Percentiles rank a stretch among this genome's conserved stretches.
phyloP scores from a whole-genome alignment of 805 yeast species.

The Yarrowia sp. region DNA sequence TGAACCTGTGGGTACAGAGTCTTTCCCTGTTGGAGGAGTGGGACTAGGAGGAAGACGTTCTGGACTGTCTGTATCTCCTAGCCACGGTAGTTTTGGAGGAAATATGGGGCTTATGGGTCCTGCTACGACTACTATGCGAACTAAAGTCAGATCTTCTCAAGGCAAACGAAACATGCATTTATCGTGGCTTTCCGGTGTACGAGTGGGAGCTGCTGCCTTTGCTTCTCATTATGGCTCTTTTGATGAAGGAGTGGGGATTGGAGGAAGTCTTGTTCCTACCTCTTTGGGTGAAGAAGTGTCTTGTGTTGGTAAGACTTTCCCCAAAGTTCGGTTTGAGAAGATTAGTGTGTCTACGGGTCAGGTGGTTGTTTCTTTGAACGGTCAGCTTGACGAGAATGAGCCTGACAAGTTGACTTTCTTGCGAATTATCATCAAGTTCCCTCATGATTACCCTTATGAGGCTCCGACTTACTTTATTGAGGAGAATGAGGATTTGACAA shows the following conservation, averaged over 20 bases:
- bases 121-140: conserved; percentile 6
- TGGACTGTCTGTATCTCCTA: conserved; percentile 25
- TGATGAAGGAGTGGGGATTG: conserved; percentile 38
- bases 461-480: conserved; percentile 72
- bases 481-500: conserved; percentile 72
- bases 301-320: conserved; percentile 84
- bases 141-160: conserved; percentile 17
- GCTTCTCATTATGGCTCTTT: conserved; percentile 45
- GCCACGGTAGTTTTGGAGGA: conserved; percentile 13
- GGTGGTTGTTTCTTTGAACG: conserved; percentile 76
- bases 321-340: conserved; percentile 82
- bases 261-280: conserved; percentile 51
- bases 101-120: conserved; percentile 2
- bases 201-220: conserved; percentile 54
- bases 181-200: conserved; percentile 92
- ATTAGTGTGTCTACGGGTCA: conserved; percentile 88
- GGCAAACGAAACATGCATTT: conserved; percentile 55
- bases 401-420: conserved; percentile 63
- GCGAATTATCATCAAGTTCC: conserved; percentile 73
- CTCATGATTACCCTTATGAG: conserved; percentile 71
- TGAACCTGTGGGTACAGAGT: conserved; percentile 54
- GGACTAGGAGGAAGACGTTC: conserved; percentile 22
- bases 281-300: conserved; percentile 93
- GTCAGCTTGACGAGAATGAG: conserved; percentile 66
- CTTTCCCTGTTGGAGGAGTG: conserved; percentile 19